These are phyloP conservation scores for Telopea speciosissima DNA, from an alignment of 177 flowering plant species.

Conservation along the genomic window DNA sequence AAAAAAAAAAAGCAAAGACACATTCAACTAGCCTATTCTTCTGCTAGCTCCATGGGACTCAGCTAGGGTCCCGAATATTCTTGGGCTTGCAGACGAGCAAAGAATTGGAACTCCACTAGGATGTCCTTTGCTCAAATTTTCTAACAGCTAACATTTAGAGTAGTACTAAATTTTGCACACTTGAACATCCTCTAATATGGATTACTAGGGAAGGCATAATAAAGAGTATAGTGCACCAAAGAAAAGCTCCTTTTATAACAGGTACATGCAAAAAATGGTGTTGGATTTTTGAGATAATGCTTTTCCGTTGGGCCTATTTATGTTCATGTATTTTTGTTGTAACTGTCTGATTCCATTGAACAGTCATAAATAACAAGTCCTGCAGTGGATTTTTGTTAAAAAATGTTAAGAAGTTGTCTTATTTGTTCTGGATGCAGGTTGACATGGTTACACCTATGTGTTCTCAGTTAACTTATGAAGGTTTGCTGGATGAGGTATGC, in stretches of 20 bases:
- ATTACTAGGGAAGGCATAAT: not conserved
- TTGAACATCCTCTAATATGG: not conserved
- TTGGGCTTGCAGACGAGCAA: too few relatives aligned
- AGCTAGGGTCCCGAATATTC: too few relatives aligned
- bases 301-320: not conserved
- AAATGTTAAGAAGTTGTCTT: constrained; percentile 2
- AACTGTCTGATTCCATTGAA: not conserved
- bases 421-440: constrained; percentile 46
- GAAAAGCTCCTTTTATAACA: not conserved
- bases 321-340: not conserved
- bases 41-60: too few relatives aligned
- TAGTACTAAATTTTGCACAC: too few relatives aligned
- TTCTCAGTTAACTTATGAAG: constrained; percentile 91
- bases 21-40: too few relatives aligned
- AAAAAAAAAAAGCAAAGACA: too few relatives aligned
- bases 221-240: not conserved
- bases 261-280: not conserved
- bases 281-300: not conserved
- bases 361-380: not conserved
- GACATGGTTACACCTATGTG: constrained; percentile 99
- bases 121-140: not conserved
- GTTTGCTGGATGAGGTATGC: constrained; percentile 89
- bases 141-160: too few relatives aligned
- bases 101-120: not conserved
- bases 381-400: not conserved